A percentile compares a stretch with the other conserved stretches of the same genome.
phyloP scores from a whole-genome alignment of 1,284 basidiomycete species.

The Paramarasmius palmivorus region DNA sequence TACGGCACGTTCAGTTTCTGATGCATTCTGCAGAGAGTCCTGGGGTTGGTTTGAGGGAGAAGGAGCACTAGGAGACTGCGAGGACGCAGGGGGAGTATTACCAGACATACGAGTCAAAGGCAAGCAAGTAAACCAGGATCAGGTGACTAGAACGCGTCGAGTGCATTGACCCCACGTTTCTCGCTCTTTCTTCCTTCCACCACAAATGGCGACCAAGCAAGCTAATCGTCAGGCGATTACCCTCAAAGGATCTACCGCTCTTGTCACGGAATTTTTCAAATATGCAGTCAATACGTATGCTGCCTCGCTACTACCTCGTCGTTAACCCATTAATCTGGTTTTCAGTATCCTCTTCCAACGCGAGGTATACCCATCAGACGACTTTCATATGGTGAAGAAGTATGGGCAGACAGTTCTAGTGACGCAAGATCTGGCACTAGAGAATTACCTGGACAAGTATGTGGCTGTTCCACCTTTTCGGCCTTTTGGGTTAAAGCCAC shows the following conservation, averaged over 20 bases:
- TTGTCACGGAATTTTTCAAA: constrained; percentile 99
- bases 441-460: constrained; percentile 87
- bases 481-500: constrained; percentile 9
- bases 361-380: constrained; percentile 95
- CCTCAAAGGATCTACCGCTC: constrained; percentile 90
- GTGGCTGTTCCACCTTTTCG: constrained; percentile 19
- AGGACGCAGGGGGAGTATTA: constrained; percentile 41
- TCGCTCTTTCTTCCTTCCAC: constrained; percentile 5
- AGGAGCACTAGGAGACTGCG: constrained; percentile 42
- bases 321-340: constrained; percentile 15
- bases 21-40: constrained; percentile 36
- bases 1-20: constrained; percentile 61
- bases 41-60: constrained; percentile 38
- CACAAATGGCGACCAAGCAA: constrained; percentile 55
- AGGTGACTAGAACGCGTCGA: constrained; percentile 19
- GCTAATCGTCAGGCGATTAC: constrained; percentile 80
- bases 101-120: constrained; percentile 32
- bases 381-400: constrained; percentile 99
- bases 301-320: not conserved
- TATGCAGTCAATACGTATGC: constrained; percentile 93
- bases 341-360: constrained; percentile 93
- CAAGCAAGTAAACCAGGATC: constrained; percentile 5
- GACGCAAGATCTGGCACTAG: constrained; percentile 89
- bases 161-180: not conserved
- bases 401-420: constrained; percentile 96